phyloP scores from a whole-genome alignment of 345 rosid species.

The Geranium brycei region DNA sequence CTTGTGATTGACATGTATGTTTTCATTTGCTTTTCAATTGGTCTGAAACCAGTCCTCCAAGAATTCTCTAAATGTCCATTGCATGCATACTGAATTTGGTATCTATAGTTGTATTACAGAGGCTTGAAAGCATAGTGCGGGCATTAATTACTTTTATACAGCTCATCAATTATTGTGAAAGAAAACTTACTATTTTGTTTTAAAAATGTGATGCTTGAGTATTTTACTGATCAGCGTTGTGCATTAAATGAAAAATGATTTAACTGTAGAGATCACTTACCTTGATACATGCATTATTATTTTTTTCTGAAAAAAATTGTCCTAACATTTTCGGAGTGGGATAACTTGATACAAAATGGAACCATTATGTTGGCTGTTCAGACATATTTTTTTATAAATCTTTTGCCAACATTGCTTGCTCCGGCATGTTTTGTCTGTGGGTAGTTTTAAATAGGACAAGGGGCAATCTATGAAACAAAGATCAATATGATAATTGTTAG shows the following conservation, averaged over 20 bases:
- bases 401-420: neutral
- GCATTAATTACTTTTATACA: no score
- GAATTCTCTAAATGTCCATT: neutral
- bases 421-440: neutral
- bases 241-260: neutral
- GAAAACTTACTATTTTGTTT: no score
- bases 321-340: neutral
- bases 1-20: slow-evolving; percentile 93
- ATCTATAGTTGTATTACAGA: neutral
- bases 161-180: no score
- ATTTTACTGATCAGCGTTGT: no score
- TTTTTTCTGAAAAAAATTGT: no score
- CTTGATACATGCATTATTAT: neutral
- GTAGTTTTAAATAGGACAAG: neutral
- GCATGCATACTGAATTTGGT: neutral
- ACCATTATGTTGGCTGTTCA: neutral
- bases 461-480: neutral
- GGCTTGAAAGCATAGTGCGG: neutral
- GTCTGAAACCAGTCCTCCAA: neutral
- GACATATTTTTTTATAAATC: neutral
- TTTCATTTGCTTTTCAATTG: neutral
- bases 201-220: no score
- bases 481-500: no score
- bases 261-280: neutral
- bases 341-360: neutral